Evolutionary conservation across 371 early-diverging fungal genomes (phyloP), one percentile per base, ranked within the genome.

Genomic region (Mortierella sp.): DNA sequence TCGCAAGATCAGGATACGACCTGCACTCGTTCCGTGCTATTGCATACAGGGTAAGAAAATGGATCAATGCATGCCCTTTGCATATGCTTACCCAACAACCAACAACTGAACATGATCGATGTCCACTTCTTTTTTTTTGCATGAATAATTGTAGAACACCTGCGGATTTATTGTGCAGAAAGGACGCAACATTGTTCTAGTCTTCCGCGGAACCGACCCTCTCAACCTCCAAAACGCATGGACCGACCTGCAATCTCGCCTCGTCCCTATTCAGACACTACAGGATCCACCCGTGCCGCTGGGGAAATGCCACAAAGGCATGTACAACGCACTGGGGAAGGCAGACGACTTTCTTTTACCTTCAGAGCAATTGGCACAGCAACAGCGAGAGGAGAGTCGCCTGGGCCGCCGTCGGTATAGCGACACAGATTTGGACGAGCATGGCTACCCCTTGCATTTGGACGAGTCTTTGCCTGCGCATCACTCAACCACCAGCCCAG

Each of bases 191-290:
- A 91, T 92, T 48, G 76, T 91, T 51, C 79, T 93, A 4, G 91
- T 93, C 16, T 93, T 93, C 79, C 89, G 93, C 75, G 93, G 93
- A 38, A 91, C 93, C 12, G 92, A 92, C 75, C 93, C 93, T 16
- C 73, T 93, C 44, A 93, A 93, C 79, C 91, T 93, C 24, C 92
- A 91, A 72, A 91, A 93, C 48, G 92, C 91, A 74, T 81, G 92
- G 72, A 93, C 93, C 24, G 91, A 93, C 71, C 75, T 92, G 32
- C 90, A 91, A 32, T 84, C 90, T 16, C 81, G 81, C 0, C 89
- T 92, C 88, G 78, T 82, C 2, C 72, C 76, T 12, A 81, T 86
- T 51, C 49, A 79, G 29, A 87, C 89, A 10, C 78, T 89, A n/a
- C 82, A 91, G 12, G 82, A 90, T n/a, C 85, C 91, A 3, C 75